Evolutionary conservation across 257 asterid species (phyloP), one percentile per base, ranked within the genome.

Genomic region (Nemophila menziesii): DNA sequence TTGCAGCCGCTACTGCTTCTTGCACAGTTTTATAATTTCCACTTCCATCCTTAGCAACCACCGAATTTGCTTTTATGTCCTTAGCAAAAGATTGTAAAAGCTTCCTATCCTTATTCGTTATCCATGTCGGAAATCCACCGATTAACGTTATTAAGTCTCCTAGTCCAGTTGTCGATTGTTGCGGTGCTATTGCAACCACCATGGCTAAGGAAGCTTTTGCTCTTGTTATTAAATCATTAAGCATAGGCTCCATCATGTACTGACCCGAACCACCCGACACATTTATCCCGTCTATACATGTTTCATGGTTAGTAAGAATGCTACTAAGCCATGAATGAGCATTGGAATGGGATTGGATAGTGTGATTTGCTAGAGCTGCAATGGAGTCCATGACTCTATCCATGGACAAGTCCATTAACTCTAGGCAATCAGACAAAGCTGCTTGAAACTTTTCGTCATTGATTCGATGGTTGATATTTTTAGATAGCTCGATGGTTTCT

Each of bases 301-400:
- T 66, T 13, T 43, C 65, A 15, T 71, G 84, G 33, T 78, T 74
- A 4, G 83, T 71, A 15, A 74, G 73, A 27, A 63, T 66, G 0
- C 67, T 73, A 37, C 89, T 78, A 0, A 78, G 64, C 77, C 73
- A 74, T 13, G 71, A 44, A 5, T 46, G 80, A 0, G 66, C 72
- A 9, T 54, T 22, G 22, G 61, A 65, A 21, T 33, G 57, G 7
- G 68, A 49, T 13, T 15, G 5, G 0, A 12, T 4, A 8, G 33
- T 44, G 16, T 9, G 20, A 23, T 49, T 57, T 5, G 13, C 13
- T 9, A 70, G 47, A 39, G 77, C 69, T 29, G 5, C 14, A 13
- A 61, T 36, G 1, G 81, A 55, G 18, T 60, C 68, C 1, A 8
- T n/a, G 17, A 69, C 63, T 43, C 65, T 66, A 42, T 75, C 80